Evolutionary conservation across 2,329 filamentous ascomycete genomes (phyloP).

Genomic region (Cladorrhinum sp.): DNA sequence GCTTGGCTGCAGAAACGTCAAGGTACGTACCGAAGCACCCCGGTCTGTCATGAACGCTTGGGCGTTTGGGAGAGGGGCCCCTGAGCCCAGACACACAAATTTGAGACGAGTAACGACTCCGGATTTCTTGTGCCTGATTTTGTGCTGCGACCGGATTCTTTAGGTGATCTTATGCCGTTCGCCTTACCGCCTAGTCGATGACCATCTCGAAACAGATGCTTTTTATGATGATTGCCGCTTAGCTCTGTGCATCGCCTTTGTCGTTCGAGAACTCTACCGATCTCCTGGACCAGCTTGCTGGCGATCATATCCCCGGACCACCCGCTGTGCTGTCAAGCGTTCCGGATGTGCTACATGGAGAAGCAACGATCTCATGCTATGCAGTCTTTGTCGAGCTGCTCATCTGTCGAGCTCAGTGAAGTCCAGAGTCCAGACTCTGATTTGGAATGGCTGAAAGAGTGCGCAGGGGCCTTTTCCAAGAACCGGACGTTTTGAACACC

Average conservation of each 20-base stretch:
- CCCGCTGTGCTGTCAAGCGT: no score
- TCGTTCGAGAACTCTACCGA: constrained; percentile 29
- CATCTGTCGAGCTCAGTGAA: neutral
- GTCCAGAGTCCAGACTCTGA: constrained; percentile 4
- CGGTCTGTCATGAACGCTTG: constrained; percentile 33
- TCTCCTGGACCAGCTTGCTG: constrained; percentile 20
- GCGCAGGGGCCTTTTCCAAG: constrained; percentile 17
- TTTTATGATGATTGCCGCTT: constrained; percentile 19
- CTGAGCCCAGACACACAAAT: constrained; percentile 32
- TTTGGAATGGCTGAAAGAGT: neutral
- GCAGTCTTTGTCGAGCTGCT: neutral
- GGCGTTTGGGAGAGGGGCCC: constrained; percentile 36
- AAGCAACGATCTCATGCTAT: constrained; percentile 1
- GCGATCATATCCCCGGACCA: constrained; percentile 15
- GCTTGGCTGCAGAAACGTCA: constrained; percentile 23
- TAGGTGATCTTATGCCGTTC: constrained; percentile 47
- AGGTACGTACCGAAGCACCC: constrained; percentile 23
- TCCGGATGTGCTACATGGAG: constrained; percentile 26
- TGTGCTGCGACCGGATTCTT: constrained; percentile 47
- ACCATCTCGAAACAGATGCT: constrained; percentile 29
- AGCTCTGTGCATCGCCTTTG: constrained; percentile 21
- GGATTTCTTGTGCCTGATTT: constrained; percentile 33
- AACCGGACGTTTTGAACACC: constrained; percentile 13
- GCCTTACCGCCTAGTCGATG: constrained; percentile 28
- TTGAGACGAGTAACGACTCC: constrained; percentile 46